phyloP scores from a whole-genome alignment of 2,329 filamentous ascomycete species.

The Dactylellina drechsleri region DNA sequence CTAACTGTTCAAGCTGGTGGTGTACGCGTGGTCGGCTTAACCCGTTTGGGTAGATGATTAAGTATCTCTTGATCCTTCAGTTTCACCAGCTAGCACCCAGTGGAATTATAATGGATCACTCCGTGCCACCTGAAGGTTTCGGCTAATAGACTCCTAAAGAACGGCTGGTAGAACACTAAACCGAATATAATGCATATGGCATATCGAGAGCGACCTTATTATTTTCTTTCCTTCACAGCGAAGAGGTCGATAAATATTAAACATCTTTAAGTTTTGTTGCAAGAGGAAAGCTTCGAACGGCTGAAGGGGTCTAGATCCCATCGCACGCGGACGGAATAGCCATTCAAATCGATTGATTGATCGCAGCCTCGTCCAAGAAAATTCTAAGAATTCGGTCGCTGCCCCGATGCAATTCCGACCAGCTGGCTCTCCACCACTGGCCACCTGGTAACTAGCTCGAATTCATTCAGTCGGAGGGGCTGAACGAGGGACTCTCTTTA shows the following conservation, averaged over 20 bases:
- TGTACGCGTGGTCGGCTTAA: not conserved
- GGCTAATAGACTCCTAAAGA: not conserved
- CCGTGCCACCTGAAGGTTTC: not conserved
- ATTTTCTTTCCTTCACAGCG: too few relatives aligned
- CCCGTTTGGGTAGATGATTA: too few relatives aligned
- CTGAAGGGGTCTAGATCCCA: conserved; percentile 8
- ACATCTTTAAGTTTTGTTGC: not conserved
- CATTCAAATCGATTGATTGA: too few relatives aligned
- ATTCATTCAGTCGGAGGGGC: not conserved
- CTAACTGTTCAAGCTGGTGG: too few relatives aligned
- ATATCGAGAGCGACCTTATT: too few relatives aligned
- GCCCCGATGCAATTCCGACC: conserved; percentile 8
- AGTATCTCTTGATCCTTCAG: conserved; percentile 3
- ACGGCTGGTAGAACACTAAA: too few relatives aligned
- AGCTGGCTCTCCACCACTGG: conserved; percentile 4
- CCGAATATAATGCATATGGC: too few relatives aligned
- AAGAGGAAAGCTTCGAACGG: conserved; percentile 34
- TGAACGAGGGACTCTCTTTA: conserved; percentile 4
- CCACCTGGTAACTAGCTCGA: not conserved
- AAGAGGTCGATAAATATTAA: not conserved
- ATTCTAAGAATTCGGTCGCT: conserved; percentile 17
- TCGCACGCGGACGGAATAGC: conserved; percentile 1
- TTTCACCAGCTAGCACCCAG: not conserved
- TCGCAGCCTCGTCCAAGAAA: conserved; percentile 7
- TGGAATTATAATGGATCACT: not conserved